Conservation (phyloP, 2,329 filamentous ascomycete species). For the Aureobasidium sp. region DNA sequence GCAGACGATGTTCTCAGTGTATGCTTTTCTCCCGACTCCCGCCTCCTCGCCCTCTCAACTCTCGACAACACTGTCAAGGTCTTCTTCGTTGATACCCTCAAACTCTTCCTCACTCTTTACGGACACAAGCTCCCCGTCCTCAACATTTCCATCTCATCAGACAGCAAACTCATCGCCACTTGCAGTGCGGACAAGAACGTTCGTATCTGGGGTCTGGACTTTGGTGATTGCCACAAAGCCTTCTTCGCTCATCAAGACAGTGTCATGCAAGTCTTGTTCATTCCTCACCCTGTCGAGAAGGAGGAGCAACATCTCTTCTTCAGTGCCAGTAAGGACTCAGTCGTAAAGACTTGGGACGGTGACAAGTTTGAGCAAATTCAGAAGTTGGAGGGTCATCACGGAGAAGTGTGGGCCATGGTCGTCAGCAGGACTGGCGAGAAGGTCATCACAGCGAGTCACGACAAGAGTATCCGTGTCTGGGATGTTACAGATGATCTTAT, state of each 20-base stretch:
- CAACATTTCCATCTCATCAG: conserved; percentile 94
- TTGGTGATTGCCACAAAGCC: conserved; percentile 96
- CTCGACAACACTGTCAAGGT: conserved; percentile 98
- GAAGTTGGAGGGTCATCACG: conserved; percentile 84
- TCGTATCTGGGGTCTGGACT: conserved; percentile 93
- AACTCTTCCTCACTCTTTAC: conserved; percentile 97
- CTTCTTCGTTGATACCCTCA: conserved; percentile 89
- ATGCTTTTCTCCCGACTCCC: conserved; percentile 81
- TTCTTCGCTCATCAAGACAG: conserved; percentile 96
- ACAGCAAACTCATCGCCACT: conserved; percentile 95
- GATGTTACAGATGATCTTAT: conserved; percentile 93
- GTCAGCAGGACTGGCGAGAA: conserved; percentile 76
- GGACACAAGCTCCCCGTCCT: conserved; percentile 96
- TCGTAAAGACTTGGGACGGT: conserved; percentile 95
- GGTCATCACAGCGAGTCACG: conserved; percentile 84
- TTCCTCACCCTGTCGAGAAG: conserved; percentile 75
- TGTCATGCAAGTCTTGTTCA: conserved; percentile 86
- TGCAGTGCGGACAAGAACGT: conserved; percentile 99
- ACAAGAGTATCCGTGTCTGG: conserved; percentile 98
- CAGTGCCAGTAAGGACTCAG: conserved; percentile 82
- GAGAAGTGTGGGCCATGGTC: conserved; percentile 90
- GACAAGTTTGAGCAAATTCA: conserved; percentile 99
- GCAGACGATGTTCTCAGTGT: conserved; percentile 86
- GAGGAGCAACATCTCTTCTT: conserved; percentile 96
- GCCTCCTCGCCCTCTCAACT: conserved; percentile 76